Conservation (phyloP, 805 yeast species). For the Blastobotrys attinorum region DNA sequence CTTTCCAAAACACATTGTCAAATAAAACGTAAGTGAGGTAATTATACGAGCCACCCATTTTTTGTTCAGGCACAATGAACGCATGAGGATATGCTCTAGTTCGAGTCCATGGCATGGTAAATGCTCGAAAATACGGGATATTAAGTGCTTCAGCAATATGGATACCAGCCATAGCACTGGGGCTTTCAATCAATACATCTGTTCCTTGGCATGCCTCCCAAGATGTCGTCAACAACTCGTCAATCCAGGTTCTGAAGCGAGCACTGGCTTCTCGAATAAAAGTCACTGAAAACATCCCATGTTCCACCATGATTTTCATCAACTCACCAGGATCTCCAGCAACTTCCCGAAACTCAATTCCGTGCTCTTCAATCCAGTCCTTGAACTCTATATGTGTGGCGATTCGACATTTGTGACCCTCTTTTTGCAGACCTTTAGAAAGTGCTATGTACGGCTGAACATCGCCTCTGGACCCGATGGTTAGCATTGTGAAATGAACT, state of each 20-base stretch:
- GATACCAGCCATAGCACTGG: constrained; percentile 91
- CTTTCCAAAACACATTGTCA: constrained; percentile 91
- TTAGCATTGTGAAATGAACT: constrained; percentile 58
- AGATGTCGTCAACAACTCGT: constrained; percentile 57
- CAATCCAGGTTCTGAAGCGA: constrained; percentile 77
- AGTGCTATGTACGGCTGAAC: constrained; percentile 93
- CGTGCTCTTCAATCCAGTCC: constrained; percentile 62
- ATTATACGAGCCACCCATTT: constrained; percentile 87
- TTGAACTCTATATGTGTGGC: constrained; percentile 81
- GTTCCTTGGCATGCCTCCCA: constrained; percentile 82
- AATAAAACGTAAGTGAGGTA: constrained; percentile 88
- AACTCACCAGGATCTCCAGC: constrained; percentile 93
- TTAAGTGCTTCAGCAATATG: constrained; percentile 90
- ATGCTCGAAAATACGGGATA: constrained; percentile 88
- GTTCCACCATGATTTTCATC: constrained; percentile 87
- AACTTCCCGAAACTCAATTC: constrained; percentile 59
- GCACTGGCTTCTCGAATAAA: constrained; percentile 76
- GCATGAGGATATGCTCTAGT: constrained; percentile 97
- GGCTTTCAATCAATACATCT: constrained; percentile 88
- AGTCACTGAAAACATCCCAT: constrained; percentile 77
- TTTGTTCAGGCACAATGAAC: constrained; percentile 87
- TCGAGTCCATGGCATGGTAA: constrained; percentile 98
- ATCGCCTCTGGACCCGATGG: constrained; percentile 95
- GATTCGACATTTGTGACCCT: constrained; percentile 79
- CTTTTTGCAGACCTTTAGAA: constrained; percentile 66